A percentile compares a stretch with the other conserved stretches of the same genome.
Evolutionary conservation across 2,329 filamentous ascomycete species (phyloP).

Genomic region (Mariannaea sp.): DNA sequence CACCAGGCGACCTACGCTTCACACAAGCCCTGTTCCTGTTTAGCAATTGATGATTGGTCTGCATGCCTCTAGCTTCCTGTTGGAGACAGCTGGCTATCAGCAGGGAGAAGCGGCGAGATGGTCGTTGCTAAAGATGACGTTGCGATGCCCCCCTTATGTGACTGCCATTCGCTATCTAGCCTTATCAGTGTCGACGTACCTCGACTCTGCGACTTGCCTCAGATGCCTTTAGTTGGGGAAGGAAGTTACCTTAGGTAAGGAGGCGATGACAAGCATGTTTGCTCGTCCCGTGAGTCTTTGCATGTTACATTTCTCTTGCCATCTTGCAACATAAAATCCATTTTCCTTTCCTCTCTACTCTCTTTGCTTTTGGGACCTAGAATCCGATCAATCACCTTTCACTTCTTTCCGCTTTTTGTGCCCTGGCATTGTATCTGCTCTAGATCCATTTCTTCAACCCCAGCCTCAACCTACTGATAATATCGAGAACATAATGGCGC

Average conservation of each 20-base stretch:
- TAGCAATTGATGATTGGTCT: conserved; percentile 14
- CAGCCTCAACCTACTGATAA: neutral
- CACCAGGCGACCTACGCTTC: conserved; percentile 1
- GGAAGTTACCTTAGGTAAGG: neutral
- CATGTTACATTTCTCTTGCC: neutral
- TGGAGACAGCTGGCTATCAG: conserved; percentile 23
- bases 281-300: conserved; percentile 12
- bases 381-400: neutral
- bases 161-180: conserved; percentile 29
- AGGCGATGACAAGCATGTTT: conserved; percentile 9
- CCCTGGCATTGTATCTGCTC: neutral
- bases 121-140: conserved; percentile 27
- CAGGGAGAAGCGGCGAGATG: conserved; percentile 18
- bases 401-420: neutral
- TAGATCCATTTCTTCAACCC: neutral
- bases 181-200: neutral
- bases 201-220: neutral
- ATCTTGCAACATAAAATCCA: conserved; percentile 12
- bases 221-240: too few species aligned
- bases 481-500: conserved; percentile 53
- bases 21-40: conserved; percentile 18
- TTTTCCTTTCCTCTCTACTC: neutral
- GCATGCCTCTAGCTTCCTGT: conserved; percentile 24
- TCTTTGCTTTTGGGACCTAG: too few species aligned
- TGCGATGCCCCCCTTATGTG: conserved; percentile 18